phyloP scores from a whole-genome alignment of 768 basidiomycete genomes.

The Mycena metata region DNA sequence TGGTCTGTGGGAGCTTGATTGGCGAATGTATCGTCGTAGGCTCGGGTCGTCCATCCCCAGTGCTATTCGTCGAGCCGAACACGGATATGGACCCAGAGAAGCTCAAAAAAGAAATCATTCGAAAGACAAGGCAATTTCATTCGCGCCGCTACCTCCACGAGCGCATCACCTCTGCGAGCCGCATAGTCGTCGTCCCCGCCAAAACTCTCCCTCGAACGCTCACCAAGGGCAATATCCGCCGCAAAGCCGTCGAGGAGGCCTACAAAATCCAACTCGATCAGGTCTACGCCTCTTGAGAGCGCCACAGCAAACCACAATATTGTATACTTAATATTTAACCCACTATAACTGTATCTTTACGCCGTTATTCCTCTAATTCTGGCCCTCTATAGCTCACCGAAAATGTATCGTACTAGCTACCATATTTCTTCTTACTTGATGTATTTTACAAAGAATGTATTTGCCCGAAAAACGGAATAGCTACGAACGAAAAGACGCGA shows the following conservation, averaged over 20 bases:
- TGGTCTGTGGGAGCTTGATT: constrained; percentile 62
- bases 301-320: constrained; percentile 9
- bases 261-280: constrained; percentile 58
- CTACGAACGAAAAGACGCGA: too few relatives aligned
- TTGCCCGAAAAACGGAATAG: too few relatives aligned
- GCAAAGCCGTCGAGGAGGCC: constrained; percentile 63
- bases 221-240: constrained; percentile 71
- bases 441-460: too few relatives aligned
- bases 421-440: background rate
- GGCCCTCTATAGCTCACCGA: constrained; percentile 6
- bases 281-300: constrained; percentile 48
- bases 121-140: constrained; percentile 66
- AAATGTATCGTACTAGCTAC: constrained; percentile 18
- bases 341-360: constrained; percentile 27
- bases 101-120: constrained; percentile 65
- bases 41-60: constrained; percentile 66
- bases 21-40: constrained; percentile 69
- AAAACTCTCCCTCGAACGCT: constrained; percentile 66
- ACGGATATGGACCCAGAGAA: constrained; percentile 54
- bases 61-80: constrained; percentile 65
- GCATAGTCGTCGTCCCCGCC: constrained; percentile 61
- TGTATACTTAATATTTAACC: constrained; percentile 18
- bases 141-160: constrained; percentile 68
- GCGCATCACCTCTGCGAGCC: constrained; percentile 58
- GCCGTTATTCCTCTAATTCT: constrained; percentile 5